phyloP scores from a whole-genome alignment of 495 filamentous ascomycete species.

The Lophiostoma macrostomum region DNA sequence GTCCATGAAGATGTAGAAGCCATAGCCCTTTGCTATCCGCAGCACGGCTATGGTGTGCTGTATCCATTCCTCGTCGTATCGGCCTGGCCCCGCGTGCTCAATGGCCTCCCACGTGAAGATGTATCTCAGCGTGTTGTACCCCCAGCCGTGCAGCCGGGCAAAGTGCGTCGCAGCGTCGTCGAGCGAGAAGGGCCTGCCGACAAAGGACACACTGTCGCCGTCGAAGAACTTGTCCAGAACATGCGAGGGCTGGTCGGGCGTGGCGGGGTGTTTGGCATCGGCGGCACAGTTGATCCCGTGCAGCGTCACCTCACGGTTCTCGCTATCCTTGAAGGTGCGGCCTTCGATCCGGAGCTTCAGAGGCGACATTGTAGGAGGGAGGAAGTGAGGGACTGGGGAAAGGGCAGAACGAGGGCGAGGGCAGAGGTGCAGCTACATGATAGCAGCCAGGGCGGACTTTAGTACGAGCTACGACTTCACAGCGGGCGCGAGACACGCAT shows the following conservation, averaged over 20 bases:
- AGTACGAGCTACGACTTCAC: neutral
- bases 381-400: slow-evolving; percentile 25
- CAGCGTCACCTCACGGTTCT: slow-evolving; percentile 65
- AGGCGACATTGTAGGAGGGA: slow-evolving; percentile 42
- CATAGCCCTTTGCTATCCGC: slow-evolving; percentile 79
- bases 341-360: slow-evolving; percentile 72
- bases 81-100: slow-evolving; percentile 87
- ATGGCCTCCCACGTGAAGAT: slow-evolving; percentile 99
- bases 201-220: slow-evolving; percentile 86
- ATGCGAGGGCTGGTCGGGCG: slow-evolving; percentile 78
- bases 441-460: neutral
- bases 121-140: slow-evolving; percentile 94
- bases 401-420: neutral
- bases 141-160: slow-evolving; percentile 76
- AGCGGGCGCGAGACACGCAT: too few relatives aligned
- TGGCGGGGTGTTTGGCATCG: slow-evolving; percentile 69
- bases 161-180: slow-evolving; percentile 87
- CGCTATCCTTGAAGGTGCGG: slow-evolving; percentile 67
- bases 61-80: slow-evolving; percentile 93
- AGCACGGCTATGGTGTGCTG: slow-evolving; percentile 82
- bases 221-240: slow-evolving; percentile 80
- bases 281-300: slow-evolving; percentile 68
- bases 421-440: neutral
- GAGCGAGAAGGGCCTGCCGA: slow-evolving; percentile 75
- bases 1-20: slow-evolving; percentile 96